phyloP scores from a whole-genome alignment of 805 yeast species.

The Saccharomyces eubayanus region DNA sequence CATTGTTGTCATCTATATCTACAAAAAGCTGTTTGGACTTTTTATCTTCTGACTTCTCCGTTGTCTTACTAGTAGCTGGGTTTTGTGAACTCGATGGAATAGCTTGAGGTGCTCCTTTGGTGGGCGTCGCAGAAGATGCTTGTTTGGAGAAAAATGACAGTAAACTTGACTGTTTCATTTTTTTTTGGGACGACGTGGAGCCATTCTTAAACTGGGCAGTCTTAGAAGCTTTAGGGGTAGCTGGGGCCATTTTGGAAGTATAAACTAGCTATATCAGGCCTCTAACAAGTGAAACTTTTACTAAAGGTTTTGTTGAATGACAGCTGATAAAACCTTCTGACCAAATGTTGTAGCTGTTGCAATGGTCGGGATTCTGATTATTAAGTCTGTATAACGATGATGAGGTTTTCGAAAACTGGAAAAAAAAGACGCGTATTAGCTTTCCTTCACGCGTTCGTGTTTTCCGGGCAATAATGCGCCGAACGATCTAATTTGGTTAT shows the following conservation, averaged over 20 bases:
- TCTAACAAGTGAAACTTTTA: conserved; percentile 3
- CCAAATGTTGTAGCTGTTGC: background rate
- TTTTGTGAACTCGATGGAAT: background rate
- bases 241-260: conserved; percentile 13
- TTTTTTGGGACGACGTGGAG: conserved; percentile 24
- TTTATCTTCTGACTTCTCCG: background rate
- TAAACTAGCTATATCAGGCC: background rate
- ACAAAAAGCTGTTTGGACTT: conserved; percentile 7
- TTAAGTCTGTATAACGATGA: background rate
- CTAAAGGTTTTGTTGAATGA: conserved; percentile 1
- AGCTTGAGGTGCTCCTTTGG: background rate
- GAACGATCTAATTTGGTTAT: background rate
- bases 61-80: background rate
- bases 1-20: conserved; percentile 11
- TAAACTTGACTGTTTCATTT: conserved; percentile 32
- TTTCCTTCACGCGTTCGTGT: conserved; percentile 2
- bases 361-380: background rate
- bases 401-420: background rate
- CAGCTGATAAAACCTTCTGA: background rate
- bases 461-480: background rate
- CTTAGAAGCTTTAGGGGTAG: conserved; percentile 21
- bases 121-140: conserved; percentile 8
- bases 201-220: conserved; percentile 6
- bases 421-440: conserved; percentile 5
- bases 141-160: conserved; percentile 31